phyloP scores from a whole-genome alignment of 2,329 filamentous ascomycete genomes.

The Fusarium citri region DNA sequence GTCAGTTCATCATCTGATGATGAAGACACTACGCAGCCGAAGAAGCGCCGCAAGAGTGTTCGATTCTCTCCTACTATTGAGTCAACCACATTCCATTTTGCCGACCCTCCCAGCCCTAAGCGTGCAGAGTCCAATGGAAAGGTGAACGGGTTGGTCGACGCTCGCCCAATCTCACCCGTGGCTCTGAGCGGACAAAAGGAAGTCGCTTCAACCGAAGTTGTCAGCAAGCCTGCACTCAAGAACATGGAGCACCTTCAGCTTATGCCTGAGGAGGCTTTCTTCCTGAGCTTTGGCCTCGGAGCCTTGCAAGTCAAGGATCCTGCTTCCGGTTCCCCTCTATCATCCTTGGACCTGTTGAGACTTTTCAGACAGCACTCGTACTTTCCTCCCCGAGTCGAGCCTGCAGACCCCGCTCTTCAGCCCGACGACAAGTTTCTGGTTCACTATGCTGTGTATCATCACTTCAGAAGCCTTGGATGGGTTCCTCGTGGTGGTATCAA shows the following conservation, averaged over 20 bases:
- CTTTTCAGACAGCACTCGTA: constrained; percentile 77
- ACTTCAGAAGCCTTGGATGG: constrained; percentile 96
- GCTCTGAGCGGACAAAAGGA: constrained; percentile 10
- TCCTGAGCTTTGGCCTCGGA: constrained; percentile 84
- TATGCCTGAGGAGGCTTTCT: constrained; percentile 90
- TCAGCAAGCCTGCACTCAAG: constrained; percentile 45
- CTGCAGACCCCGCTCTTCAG: constrained; percentile 58
- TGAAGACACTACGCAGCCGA: constrained; percentile 30
- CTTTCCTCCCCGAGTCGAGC: constrained; percentile 67
- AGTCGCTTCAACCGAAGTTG: not conserved
- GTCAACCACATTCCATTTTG: constrained; percentile 68
- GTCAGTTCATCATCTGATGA: constrained; percentile 36
- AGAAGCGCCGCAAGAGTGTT: constrained; percentile 71
- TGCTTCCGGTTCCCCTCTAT: constrained; percentile 57
- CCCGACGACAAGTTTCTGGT: constrained; percentile 88
- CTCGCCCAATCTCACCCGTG: constrained; percentile 22
- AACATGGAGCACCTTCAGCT: constrained; percentile 90
- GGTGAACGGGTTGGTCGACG: constrained; percentile 12
- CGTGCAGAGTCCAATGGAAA: constrained; percentile 42
- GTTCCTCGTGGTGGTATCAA: constrained; percentile 93
- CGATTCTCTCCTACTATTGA: constrained; percentile 76
- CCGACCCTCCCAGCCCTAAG: constrained; percentile 64
- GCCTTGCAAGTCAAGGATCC: constrained; percentile 72
- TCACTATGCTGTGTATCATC: constrained; percentile 91
- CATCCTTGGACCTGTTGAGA: constrained; percentile 68